phyloP scores from a whole-genome alignment of 2,329 filamentous ascomycete species.

The Acephala macrosclerotiorum region DNA sequence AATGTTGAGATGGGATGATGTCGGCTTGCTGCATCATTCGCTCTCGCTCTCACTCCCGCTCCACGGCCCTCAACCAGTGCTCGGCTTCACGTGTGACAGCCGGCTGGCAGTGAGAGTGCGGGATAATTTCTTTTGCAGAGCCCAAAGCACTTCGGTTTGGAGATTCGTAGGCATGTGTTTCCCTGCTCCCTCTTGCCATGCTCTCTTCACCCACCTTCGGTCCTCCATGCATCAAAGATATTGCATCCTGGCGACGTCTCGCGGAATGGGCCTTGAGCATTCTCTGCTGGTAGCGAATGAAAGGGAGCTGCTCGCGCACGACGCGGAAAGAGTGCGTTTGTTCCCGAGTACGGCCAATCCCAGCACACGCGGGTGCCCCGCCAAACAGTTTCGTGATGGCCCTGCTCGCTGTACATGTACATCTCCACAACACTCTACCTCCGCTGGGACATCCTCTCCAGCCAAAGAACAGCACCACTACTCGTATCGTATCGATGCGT shows the following conservation, averaged over 20 bases:
- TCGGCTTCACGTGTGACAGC: neutral
- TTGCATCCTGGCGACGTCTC: neutral
- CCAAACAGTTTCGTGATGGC: neutral
- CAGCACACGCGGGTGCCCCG: neutral
- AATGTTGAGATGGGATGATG: neutral
- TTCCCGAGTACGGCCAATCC: neutral
- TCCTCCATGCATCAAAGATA: neutral
- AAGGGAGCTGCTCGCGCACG: neutral
- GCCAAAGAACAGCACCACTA: neutral
- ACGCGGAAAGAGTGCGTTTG: neutral
- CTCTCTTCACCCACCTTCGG: neutral
- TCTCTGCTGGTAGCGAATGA: neutral
- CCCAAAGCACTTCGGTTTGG: neutral
- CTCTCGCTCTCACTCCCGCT: too few relatives aligned
- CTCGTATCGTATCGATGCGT: neutral
- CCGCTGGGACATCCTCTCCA: too few relatives aligned
- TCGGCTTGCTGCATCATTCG: neutral
- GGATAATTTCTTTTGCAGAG: neutral
- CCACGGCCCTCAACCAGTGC: neutral
- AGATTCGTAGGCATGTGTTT: neutral
- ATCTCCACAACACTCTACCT: too few relatives aligned
- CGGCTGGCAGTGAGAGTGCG: constrained; percentile 1
- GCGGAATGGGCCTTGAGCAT: neutral
- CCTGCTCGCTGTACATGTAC: too few relatives aligned
- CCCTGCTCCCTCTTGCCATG: constrained; percentile 4